Evolutionary conservation across 1,284 basidiomycete species (phyloP).

Genomic region (Boletus sp.): DNA sequence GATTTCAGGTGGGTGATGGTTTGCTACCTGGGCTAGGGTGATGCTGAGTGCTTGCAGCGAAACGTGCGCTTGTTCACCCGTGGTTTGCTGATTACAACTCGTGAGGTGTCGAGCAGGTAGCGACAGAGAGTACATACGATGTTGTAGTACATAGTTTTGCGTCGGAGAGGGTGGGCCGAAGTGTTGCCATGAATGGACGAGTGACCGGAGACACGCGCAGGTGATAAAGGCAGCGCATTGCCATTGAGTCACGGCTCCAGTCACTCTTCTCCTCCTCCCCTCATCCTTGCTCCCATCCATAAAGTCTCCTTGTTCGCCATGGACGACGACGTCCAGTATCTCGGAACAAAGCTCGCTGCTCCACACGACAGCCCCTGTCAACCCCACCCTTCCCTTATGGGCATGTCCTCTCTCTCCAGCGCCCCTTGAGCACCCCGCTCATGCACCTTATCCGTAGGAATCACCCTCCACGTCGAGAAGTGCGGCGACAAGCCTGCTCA

Average conservation of each 20-base stretch:
- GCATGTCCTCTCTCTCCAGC: constrained; percentile 21
- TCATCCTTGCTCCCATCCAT: not conserved
- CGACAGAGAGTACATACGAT: not conserved
- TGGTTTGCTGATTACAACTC: constrained; percentile 65
- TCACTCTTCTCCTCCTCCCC: constrained; percentile 11
- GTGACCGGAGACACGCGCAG: constrained; percentile 18
- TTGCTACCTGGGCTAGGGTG: constrained; percentile 9
- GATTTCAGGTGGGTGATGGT: constrained; percentile 69
- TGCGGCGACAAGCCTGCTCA: constrained; percentile 32
- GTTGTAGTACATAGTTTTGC: not conserved
- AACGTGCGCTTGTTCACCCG: constrained; percentile 79
- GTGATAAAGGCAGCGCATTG: constrained; percentile 32
- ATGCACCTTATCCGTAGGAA: constrained; percentile 19
- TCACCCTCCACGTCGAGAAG: constrained; percentile 29
- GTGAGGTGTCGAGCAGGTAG: constrained; percentile 15
- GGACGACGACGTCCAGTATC: constrained; percentile 35
- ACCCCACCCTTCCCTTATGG: constrained; percentile 13
- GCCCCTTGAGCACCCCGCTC: constrained; percentile 10
- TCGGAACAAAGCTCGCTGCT: constrained; percentile 28
- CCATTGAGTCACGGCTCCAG: constrained; percentile 30
- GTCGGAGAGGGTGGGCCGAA: constrained; percentile 12
- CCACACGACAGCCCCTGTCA: constrained; percentile 19
- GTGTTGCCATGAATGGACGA: constrained; percentile 25
- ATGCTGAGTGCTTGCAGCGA: constrained; percentile 49
- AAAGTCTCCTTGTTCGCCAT: constrained; percentile 13